A percentile compares a stretch with the other conserved stretches of the same genome.
Conservation (phyloP, 2,329 filamentous ascomycete species). For the Trichoderma arundinaceum region DNA sequence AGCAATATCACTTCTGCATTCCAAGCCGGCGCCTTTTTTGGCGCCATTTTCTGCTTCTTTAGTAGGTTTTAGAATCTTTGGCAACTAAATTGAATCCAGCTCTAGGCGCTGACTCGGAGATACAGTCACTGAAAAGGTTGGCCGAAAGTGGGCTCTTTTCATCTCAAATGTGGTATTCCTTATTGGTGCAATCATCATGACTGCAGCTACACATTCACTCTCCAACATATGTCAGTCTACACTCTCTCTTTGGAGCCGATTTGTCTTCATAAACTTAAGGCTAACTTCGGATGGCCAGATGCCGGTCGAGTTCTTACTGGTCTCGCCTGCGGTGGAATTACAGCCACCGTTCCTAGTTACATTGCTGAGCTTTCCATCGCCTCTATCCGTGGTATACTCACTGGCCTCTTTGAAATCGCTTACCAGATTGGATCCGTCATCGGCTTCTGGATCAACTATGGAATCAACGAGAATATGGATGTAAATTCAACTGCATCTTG, state of each 20-base stretch:
- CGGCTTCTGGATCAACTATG: conserved; percentile 59
- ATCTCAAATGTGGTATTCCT: conserved; percentile 53
- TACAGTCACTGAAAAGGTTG: conserved; percentile 53
- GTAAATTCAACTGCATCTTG: conserved; percentile 46
- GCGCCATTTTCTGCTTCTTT: conserved; percentile 55
- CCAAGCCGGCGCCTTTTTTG: conserved; percentile 59
- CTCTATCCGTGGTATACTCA: conserved; percentile 62
- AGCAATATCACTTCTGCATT: conserved; percentile 55
- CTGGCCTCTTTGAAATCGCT: conserved; percentile 58
- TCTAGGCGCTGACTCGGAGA: background rate
- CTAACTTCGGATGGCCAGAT: conserved; percentile 49
- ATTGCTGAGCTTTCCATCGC: conserved; percentile 67
- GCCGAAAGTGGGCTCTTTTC: conserved; percentile 56
- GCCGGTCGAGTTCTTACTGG: conserved; percentile 62
- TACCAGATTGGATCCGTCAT: conserved; percentile 59
- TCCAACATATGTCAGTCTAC: conserved; percentile 49
- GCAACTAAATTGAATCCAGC: conserved; percentile 1
- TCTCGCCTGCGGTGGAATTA: conserved; percentile 62
- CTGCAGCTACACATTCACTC: conserved; percentile 48
- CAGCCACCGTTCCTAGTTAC: conserved; percentile 66
- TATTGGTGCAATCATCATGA: conserved; percentile 52
- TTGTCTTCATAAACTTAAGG: background rate
- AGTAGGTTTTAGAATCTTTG: conserved; percentile 35
- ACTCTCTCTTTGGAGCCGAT: rapidly evolving
- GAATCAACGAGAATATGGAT: conserved; percentile 50